These are phyloP conservation scores for Magnusiomyces ingens DNA, from an alignment of 1,139 yeast species.

Conservation along the genomic window DNA sequence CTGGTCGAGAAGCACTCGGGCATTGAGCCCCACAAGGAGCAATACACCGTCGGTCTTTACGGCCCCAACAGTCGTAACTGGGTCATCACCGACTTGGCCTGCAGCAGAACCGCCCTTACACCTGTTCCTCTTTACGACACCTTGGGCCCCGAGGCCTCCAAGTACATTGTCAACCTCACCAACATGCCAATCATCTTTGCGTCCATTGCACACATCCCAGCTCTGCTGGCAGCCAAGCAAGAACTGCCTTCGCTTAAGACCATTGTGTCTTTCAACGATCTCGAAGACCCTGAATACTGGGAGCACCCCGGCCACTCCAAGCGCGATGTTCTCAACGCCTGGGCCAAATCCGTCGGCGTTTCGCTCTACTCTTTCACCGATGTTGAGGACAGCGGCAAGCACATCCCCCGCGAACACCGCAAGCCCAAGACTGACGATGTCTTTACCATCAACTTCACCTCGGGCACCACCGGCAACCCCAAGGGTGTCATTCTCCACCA, in stretches of 20 bases:
- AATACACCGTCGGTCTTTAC: constrained; percentile 47
- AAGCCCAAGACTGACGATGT: constrained; percentile 50
- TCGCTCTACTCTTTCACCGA: constrained; percentile 44
- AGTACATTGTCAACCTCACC: constrained; percentile 49
- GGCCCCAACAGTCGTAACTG: constrained; percentile 55
- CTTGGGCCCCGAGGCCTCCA: constrained; percentile 52
- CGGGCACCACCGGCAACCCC: constrained; percentile 70
- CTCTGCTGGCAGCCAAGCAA: constrained; percentile 37
- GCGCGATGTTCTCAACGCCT: constrained; percentile 25
- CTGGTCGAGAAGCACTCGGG: constrained; percentile 27
- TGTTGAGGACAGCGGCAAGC: constrained; percentile 48
- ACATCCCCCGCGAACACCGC: constrained; percentile 40
- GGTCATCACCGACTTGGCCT: constrained; percentile 53
- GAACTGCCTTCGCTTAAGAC: constrained; percentile 36
- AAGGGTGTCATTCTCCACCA: constrained; percentile 64
- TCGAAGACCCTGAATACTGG: constrained; percentile 30
- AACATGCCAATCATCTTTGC: constrained; percentile 49
- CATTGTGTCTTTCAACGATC: constrained; percentile 22
- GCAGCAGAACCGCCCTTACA: constrained; percentile 44
- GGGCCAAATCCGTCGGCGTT: constrained; percentile 34
- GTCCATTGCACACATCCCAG: constrained; percentile 42
- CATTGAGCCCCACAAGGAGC: constrained; percentile 23
- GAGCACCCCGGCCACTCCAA: constrained; percentile 23
- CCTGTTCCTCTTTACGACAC: constrained; percentile 59
- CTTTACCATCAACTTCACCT: constrained; percentile 68